Evolutionary conservation across 306 rosid genomes (phyloP), one percentile per base, ranked within the genome.

Genomic region (Prunus mongolica): DNA sequence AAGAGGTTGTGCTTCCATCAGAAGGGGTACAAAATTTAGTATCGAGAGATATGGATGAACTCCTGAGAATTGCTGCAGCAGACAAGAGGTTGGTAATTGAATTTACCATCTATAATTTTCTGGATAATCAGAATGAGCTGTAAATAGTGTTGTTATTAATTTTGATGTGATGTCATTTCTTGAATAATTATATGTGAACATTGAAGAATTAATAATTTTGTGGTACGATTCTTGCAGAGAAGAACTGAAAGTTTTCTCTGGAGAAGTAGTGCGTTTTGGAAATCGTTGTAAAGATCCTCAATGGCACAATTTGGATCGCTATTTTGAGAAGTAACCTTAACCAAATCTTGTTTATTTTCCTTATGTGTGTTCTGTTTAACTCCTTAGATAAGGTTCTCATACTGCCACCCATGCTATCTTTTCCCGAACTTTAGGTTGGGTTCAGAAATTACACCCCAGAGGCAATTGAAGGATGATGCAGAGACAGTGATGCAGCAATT

Each of bases 231-330:
- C 82, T 87, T 87, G 79, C 99, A 96, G 99, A 86, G 98, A 96
- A 80, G 98, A 96, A 73, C 84, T 96, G 83, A 89, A 86, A 83
- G 84, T 93, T 58, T 96, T 96, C 84, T 84, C 91, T 6, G 92
- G 98, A 64, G 99, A 96, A 88, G 98, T 96, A 79, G 97, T 96
- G 44, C 98, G 99, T 25, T 96, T 96, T 82, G 99, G 99, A 80
- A 96, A 96, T 88, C 97, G 94, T 71, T 96, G 99, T 78, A 93
- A 91, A 87, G 98, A 96, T 88, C 99, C 99, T 80, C 99, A 96
- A 72, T 96, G 99, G 99, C 99, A 96, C 82, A 84, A 96, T 77
- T 83, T 96, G 80, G 85, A 96, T 77, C 94, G 99, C 84, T 96
- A 91, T 82, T 96, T 96, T 81, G 96, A 91, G 65, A 96, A 91